phyloP scores from a whole-genome alignment of 2,329 filamentous ascomycete species.

The Xylaria sp. region DNA sequence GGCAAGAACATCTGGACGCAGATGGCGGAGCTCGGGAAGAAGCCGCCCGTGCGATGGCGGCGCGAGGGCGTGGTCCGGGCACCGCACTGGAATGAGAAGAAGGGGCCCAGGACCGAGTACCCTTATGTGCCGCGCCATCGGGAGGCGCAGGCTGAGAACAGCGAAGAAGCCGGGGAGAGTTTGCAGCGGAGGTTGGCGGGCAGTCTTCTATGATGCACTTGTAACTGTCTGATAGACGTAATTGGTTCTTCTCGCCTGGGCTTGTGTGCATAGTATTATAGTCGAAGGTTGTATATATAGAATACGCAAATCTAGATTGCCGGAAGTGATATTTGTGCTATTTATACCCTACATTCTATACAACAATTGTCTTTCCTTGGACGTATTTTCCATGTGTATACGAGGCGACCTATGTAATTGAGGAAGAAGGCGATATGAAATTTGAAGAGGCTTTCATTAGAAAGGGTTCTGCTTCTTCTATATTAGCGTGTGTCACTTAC shows the following conservation, averaged over 20 bases:
- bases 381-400: not conserved
- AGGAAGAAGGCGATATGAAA: no score
- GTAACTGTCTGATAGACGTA: not conserved
- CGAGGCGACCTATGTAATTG: not conserved
- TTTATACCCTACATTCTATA: not conserved
- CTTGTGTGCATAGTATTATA: slow-evolving; percentile 6
- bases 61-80: slow-evolving; percentile 62
- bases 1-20: slow-evolving; percentile 69
- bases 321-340: not conserved
- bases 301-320: not conserved
- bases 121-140: slow-evolving; percentile 43
- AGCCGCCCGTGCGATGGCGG: slow-evolving; percentile 71
- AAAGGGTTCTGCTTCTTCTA: no score
- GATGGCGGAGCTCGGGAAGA: slow-evolving; percentile 69
- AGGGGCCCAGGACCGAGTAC: slow-evolving; percentile 45
- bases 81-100: slow-evolving; percentile 55
- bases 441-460: no score
- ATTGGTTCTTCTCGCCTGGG: not conserved
- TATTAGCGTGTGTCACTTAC: no score
- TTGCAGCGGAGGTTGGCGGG: slow-evolving; percentile 46
- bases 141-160: slow-evolving; percentile 20
- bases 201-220: slow-evolving; percentile 42
- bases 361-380: not conserved
- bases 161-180: slow-evolving; percentile 40
- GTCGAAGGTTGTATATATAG: not conserved